These are phyloP conservation scores for Hygrophorus russula DNA, from an alignment of 768 basidiomycete species.

Conservation along the genomic window DNA sequence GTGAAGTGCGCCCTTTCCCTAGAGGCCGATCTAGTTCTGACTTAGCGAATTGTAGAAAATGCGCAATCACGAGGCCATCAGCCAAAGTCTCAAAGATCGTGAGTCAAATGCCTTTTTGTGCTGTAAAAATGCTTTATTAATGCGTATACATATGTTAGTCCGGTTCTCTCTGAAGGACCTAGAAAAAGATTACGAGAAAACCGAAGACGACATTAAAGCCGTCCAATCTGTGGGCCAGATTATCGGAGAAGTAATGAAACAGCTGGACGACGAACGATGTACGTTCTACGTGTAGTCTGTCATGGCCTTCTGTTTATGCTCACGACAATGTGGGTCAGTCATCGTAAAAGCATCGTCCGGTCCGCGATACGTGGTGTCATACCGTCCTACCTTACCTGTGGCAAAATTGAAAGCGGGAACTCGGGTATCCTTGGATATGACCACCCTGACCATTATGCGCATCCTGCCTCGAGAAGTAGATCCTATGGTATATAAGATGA, in stretches of 20 bases:
- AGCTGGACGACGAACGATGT: constrained; percentile 97
- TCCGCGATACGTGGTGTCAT: constrained; percentile 97
- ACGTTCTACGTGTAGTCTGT: constrained; percentile 16
- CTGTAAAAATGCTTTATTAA: not conserved
- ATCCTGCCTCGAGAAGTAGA: constrained; percentile 96
- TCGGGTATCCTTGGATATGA: constrained; percentile 98
- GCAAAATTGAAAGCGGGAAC: constrained; percentile 88
- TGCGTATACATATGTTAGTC: constrained; percentile 35
- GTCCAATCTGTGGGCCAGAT: constrained; percentile 98
- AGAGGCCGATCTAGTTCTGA: constrained; percentile 6
- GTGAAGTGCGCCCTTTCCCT: constrained; percentile 39
- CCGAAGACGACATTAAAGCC: constrained; percentile 98
- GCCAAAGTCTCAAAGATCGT: constrained; percentile 87
- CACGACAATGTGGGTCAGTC: constrained; percentile 34
- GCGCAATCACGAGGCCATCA: constrained; percentile 78
- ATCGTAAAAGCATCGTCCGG: constrained; percentile 99
- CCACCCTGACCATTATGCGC: constrained; percentile 97
- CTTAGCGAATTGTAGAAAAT: constrained; percentile 60
- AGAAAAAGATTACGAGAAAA: constrained; percentile 85
- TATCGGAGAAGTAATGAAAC: constrained; percentile 98
- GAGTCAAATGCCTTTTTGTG: constrained; percentile 19
- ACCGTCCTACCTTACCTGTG: constrained; percentile 84
- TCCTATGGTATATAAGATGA: constrained; percentile 99
- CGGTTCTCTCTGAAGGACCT: constrained; percentile 85
- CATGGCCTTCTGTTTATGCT: constrained; percentile 1